Evolutionary conservation across 176 grass and related monocot genomes (phyloP), one percentile per base, ranked within the genome.

Genomic region (Oryza nivara): DNA sequence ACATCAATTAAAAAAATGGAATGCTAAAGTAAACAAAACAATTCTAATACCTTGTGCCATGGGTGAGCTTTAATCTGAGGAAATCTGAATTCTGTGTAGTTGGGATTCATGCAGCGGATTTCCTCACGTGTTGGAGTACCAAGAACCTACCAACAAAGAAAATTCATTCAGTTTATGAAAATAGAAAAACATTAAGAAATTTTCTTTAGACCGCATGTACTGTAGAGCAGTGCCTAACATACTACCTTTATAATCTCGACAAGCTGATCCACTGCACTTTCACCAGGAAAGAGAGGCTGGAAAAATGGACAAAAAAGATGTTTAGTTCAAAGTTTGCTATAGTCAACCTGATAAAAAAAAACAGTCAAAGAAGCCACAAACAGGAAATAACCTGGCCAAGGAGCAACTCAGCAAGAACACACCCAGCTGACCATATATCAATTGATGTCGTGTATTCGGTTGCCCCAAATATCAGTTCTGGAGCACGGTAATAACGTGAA

Each of bases 381-480:
- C 11, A 77, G 4, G 43, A 86, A 65, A 64, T 83, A 79, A 98
- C 95, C 91, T 95, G 95, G 45, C 95, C 92, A 83, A 98, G 95
- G 66, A 98, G 92, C 74, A 98, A 76, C 69, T 98, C 95, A 48
- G 95, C 95, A 81, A 98, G 89, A 84, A 98, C 93, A 75, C 95
- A 98, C 60, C 95, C 95, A 86, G 95, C 95, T 71, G 95, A 98
- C 95, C 95, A 98, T 80, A 98, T 98, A 92, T 98, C 95, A 84
- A 98, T 98, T 38, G 95, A 98, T 70, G 92, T 90, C 41, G 92
- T 93, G 81, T 98, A 98, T 68, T 95, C 95, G 17, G 92, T 98
- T 63, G 92, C 95, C 48, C 95, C 95, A 90, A 98, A 98, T 74
- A 98, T 98, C 38, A 98, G 92, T 78, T 98, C 95, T 17, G 95